A percentile compares a stretch with the other conserved stretches of the same genome.
Conservation (phyloP, 306 rosid species). For the Cercis canadensis region DNA sequence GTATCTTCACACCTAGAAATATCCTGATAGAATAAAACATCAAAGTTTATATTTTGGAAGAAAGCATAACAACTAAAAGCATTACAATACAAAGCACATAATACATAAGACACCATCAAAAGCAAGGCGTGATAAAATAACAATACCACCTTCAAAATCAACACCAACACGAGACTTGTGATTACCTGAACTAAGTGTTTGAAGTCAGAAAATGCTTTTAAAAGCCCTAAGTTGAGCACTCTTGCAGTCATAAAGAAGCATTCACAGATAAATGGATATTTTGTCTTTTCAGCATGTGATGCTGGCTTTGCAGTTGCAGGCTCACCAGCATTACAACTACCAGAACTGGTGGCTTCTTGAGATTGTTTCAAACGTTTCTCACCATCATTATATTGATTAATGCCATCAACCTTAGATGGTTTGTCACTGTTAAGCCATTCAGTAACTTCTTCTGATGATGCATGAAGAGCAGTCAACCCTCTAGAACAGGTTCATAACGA, state of each 20-base stretch:
- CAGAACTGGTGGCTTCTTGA: slow-evolving; percentile 90
- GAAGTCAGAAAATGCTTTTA: slow-evolving; percentile 95
- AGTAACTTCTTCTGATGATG: slow-evolving; percentile 91
- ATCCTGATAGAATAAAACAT: slow-evolving; percentile 60
- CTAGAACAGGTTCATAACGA: slow-evolving; percentile 54
- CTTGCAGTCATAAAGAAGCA: slow-evolving; percentile 99
- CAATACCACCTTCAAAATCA: slow-evolving; percentile 22
- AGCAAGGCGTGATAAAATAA: slow-evolving; percentile 26
- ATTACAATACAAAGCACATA: slow-evolving; percentile 14
- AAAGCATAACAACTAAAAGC: slow-evolving; percentile 24
- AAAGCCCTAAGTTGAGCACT: slow-evolving; percentile 92
- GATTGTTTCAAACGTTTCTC: slow-evolving; percentile 81
- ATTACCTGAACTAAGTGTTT: slow-evolving; percentile 96
- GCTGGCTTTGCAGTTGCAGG: slow-evolving; percentile 48
- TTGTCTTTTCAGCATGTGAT: slow-evolving; percentile 58
- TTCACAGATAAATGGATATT: slow-evolving; percentile 90
- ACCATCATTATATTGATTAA: slow-evolving; percentile 53
- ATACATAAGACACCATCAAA: slow-evolving; percentile 14
- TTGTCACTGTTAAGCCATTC: slow-evolving; percentile 74
- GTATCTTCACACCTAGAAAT: slow-evolving; percentile 90
- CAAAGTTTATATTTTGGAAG: slow-evolving; percentile 19
- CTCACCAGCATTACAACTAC: slow-evolving; percentile 58
- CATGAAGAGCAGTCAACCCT: slow-evolving; percentile 96
- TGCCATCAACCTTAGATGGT: slow-evolving; percentile 44
- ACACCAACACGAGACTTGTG: slow-evolving; percentile 18